These are phyloP conservation scores for Austroboletus niveus DNA, from an alignment of 1,284 basidiomycete species.

Conservation along the genomic window DNA sequence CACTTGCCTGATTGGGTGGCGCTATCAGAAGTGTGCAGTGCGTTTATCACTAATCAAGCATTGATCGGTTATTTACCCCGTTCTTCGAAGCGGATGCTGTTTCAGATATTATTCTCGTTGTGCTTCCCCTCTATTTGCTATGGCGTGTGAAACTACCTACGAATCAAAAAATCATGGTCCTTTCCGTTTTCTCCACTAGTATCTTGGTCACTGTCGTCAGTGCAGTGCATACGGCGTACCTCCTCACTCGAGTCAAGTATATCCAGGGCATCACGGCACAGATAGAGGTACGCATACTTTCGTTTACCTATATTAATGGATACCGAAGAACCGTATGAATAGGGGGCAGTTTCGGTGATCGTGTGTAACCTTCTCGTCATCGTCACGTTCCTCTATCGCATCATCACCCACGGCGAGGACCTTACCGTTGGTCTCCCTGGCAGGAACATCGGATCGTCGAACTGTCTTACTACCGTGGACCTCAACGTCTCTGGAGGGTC, in stretches of 20 bases:
- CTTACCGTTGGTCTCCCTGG: not conserved
- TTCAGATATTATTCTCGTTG: slow-evolving; percentile 26
- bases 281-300: slow-evolving; percentile 23
- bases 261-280: slow-evolving; percentile 11
- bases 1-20: slow-evolving; percentile 20
- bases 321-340: not conserved
- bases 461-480: slow-evolving; percentile 27
- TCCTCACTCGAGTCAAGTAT: slow-evolving; percentile 11
- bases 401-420: slow-evolving; percentile 7
- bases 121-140: slow-evolving; percentile 23
- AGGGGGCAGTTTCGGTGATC: slow-evolving; percentile 28
- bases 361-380: slow-evolving; percentile 35
- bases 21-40: slow-evolving; percentile 25
- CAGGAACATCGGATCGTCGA: slow-evolving; percentile 4
- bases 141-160: slow-evolving; percentile 28
- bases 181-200: slow-evolving; percentile 30
- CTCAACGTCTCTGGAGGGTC: slow-evolving; percentile 14
- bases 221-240: slow-evolving; percentile 23
- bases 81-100: slow-evolving; percentile 20
- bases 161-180: slow-evolving; percentile 26
- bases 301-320: not conserved
- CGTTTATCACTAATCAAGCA: not conserved
- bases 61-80: not conserved
- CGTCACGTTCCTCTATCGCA: slow-evolving; percentile 26
- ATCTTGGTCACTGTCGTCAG: slow-evolving; percentile 28